Evolutionary conservation across 140 eudicot species (phyloP).

Genomic region (Senecio squalidus): DNA sequence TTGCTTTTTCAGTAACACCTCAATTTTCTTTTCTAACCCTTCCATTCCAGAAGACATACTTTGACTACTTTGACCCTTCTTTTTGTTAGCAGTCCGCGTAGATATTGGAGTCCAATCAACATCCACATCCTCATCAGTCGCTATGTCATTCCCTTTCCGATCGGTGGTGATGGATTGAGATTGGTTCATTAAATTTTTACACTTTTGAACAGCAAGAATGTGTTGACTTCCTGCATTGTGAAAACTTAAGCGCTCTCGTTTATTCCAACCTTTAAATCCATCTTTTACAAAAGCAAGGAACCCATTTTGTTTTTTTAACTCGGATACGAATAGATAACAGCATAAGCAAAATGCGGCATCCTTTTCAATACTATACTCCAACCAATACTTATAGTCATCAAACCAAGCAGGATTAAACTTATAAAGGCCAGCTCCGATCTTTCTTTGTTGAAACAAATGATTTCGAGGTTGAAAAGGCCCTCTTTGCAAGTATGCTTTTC

Average conservation of each 20-base stretch:
- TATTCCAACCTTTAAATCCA: neutral
- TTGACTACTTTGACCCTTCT: conserved; percentile 16
- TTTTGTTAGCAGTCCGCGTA: conserved; percentile 12
- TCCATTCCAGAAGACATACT: conserved; percentile 25
- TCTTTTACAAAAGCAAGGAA: neutral
- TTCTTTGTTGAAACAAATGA: neutral
- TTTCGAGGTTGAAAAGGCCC: neutral
- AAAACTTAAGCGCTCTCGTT: neutral
- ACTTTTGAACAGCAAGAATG: neutral
- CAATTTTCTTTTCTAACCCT: conserved; percentile 25
- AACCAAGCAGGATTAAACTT: neutral
- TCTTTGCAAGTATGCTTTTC: neutral
- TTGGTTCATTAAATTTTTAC: neutral
- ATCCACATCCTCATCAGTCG: conserved; percentile 9
- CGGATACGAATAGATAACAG: neutral
- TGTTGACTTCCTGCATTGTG: neutral
- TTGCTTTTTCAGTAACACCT: conserved; percentile 29
- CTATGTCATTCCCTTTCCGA: conserved; percentile 15
- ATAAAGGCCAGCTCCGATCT: neutral
- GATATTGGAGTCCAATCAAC: conserved; percentile 15
- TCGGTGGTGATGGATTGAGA: neutral
- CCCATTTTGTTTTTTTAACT: neutral
- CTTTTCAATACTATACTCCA: neutral
- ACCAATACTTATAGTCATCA: neutral
- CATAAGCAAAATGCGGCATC: neutral